Conservation (phyloP, 495 filamentous ascomycete species). For the Aspergillus biplanus region DNA sequence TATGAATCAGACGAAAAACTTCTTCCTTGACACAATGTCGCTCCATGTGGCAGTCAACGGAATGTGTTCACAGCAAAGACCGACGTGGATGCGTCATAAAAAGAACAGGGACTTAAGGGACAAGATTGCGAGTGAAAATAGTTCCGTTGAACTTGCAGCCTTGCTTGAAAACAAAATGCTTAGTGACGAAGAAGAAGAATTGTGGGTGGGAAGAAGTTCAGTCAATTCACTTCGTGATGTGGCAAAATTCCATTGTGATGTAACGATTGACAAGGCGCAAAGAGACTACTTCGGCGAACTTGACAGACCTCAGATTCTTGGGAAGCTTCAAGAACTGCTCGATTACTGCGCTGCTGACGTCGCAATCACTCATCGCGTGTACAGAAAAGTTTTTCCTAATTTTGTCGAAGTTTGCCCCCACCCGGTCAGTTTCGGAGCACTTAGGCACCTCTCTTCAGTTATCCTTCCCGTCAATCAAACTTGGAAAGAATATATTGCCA, state of each 20-base stretch:
- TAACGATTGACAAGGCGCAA: constrained; percentile 87
- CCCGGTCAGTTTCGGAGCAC: constrained; percentile 93
- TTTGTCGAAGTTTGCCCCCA: constrained; percentile 91
- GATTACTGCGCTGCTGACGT: constrained; percentile 98
- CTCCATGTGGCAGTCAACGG: constrained; percentile 97
- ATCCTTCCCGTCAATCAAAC: constrained; percentile 87
- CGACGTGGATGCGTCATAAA: constrained; percentile 94
- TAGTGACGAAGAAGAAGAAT: constrained; percentile 84
- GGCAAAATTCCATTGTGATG: constrained; percentile 91
- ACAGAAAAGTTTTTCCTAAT: constrained; percentile 84
- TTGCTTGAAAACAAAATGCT: constrained; percentile 69
- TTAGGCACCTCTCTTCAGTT: constrained; percentile 88
- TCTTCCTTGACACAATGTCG: constrained; percentile 97
- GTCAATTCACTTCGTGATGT: constrained; percentile 96
- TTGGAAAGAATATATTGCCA: constrained; percentile 82
- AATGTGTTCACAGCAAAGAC: constrained; percentile 96
- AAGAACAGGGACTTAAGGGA: constrained; percentile 86
- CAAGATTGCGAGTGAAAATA: constrained; percentile 71
- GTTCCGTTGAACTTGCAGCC: constrained; percentile 69
- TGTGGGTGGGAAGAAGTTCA: constrained; percentile 93
- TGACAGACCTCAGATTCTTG: constrained; percentile 66
- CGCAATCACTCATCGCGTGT: constrained; percentile 87
- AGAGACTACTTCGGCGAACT: constrained; percentile 87
- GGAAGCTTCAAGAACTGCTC: constrained; percentile 77
- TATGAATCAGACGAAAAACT: constrained; percentile 77